Evolutionary conservation across 345 rosid genomes (phyloP).

Genomic region (Chamaenerion angustifolium): DNA sequence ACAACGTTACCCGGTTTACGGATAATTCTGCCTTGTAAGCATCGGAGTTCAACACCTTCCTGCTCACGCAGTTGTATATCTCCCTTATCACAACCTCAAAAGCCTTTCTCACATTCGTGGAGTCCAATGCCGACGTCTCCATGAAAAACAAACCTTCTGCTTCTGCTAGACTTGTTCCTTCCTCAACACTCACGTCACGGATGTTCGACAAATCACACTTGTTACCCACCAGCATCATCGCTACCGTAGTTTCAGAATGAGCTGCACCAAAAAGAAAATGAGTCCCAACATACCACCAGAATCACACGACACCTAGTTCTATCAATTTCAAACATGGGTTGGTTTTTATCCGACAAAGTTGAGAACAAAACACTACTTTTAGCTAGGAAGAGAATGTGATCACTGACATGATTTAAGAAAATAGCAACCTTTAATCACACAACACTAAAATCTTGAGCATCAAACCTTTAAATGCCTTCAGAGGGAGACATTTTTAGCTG

Average conservation of each 20-base stretch:
- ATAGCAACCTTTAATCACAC: too few species aligned
- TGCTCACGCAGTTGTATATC: slow-evolving; percentile 54
- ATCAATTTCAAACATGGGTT: too few species aligned
- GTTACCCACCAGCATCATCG: slow-evolving; percentile 79
- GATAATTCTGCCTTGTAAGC: slow-evolving; percentile 61
- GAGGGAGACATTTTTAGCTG: too few species aligned
- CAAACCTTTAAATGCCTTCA: too few species aligned
- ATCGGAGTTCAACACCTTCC: slow-evolving; percentile 60
- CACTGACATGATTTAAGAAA: too few species aligned
- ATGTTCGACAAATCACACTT: slow-evolving; percentile 66
- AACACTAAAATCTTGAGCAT: too few species aligned
- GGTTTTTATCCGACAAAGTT: too few species aligned
- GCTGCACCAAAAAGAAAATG: slow-evolving; percentile 19
- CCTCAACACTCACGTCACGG: slow-evolving; percentile 56
- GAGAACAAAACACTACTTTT: too few species aligned
- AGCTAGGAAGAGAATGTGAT: too few species aligned
- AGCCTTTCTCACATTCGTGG: slow-evolving; percentile 62
- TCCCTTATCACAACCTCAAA: slow-evolving; percentile 65
- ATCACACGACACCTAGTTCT: too few species aligned
- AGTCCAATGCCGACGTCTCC: slow-evolving; percentile 74
- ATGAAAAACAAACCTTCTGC: slow-evolving; percentile 71
- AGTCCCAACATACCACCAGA: background rate
- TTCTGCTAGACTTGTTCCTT: slow-evolving; percentile 74
- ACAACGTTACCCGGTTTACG: slow-evolving; percentile 53
- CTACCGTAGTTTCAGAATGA: slow-evolving; percentile 57